Evolutionary conservation across 352 stramenopile genomes (phyloP).

Genomic region (Pythium phragmiticola): DNA sequence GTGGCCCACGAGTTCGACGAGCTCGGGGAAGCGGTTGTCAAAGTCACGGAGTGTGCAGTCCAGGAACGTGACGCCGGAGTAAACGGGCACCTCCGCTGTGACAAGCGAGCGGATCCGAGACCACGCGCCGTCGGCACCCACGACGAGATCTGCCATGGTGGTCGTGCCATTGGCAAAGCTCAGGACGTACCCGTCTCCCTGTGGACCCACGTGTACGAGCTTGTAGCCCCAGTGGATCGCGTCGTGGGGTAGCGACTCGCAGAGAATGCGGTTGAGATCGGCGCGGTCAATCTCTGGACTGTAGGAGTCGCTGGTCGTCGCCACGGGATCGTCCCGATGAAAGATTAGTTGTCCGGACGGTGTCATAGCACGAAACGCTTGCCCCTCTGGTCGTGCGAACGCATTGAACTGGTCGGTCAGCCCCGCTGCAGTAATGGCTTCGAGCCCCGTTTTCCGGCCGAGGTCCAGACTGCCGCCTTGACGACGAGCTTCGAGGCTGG

Average conservation of each 20-base stretch:
- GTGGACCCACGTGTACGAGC: not conserved
- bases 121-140: slow-evolving; percentile 26
- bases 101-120: slow-evolving; percentile 22
- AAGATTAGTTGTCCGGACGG: not conserved
- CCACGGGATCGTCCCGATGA: slow-evolving; percentile 2
- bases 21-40: slow-evolving; percentile 23
- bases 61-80: slow-evolving; percentile 15
- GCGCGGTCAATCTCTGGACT: slow-evolving; percentile 25
- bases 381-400: slow-evolving; percentile 16
- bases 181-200: slow-evolving; percentile 3
- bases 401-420: slow-evolving; percentile 15
- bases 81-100: slow-evolving; percentile 6
- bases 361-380: slow-evolving; percentile 10
- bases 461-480: slow-evolving; percentile 26
- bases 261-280: slow-evolving; percentile 21
- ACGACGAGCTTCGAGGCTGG: slow-evolving; percentile 1
- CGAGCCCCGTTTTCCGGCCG: slow-evolving; percentile 9
- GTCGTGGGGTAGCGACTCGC: slow-evolving; percentile 9
- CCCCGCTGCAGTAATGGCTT: slow-evolving; percentile 11
- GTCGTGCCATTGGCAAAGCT: slow-evolving; percentile 15
- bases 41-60: slow-evolving; percentile 20
- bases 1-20: slow-evolving; percentile 21
- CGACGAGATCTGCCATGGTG: slow-evolving; percentile 13
- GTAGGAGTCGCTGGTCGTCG: slow-evolving; percentile 15
- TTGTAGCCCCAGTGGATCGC: slow-evolving; percentile 27